Percentiles rank a stretch among this genome's conserved stretches.
These are phyloP conservation scores for Wickerhamiella spandovensis DNA, from an alignment of 805 yeast species.

Conservation along the genomic window DNA sequence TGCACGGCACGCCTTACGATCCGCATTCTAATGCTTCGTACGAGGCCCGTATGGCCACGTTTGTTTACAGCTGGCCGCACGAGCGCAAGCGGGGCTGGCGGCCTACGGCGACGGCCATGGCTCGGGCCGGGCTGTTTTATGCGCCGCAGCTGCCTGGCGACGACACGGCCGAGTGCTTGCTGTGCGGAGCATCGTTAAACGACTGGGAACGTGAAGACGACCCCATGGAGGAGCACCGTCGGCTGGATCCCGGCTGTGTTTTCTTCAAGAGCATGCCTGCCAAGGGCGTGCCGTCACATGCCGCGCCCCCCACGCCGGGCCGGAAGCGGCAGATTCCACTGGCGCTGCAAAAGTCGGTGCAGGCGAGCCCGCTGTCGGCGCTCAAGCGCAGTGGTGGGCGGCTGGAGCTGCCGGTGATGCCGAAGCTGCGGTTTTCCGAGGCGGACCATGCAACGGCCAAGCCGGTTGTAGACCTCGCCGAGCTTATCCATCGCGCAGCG, in stretches of 20 bases:
- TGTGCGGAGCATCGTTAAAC: conserved; percentile 49
- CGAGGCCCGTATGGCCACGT: conserved; percentile 23
- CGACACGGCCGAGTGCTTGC: conserved; percentile 48
- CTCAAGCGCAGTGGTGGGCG: not conserved
- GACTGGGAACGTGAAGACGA: conserved; percentile 63
- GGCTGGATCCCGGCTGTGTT: conserved; percentile 31
- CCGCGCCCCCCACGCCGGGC: not conserved
- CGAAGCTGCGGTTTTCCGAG: not conserved
- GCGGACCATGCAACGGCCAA: too few relatives aligned
- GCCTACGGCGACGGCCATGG: conserved; percentile 33
- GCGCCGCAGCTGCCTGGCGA: conserved; percentile 36
- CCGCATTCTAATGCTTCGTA: conserved; percentile 15
- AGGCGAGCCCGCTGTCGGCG: not conserved
- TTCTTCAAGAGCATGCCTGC: conserved; percentile 21
- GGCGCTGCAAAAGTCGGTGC: not conserved
- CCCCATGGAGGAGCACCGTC: conserved; percentile 46
- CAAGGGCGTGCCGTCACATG: not conserved
- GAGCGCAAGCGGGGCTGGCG: conserved; percentile 27
- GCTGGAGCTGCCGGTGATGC: not conserved
- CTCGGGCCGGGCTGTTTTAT: conserved; percentile 53
- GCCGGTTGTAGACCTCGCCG: too few relatives aligned
- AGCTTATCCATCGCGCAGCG: too few relatives aligned
- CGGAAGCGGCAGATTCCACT: not conserved
- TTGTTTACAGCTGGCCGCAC: conserved; percentile 35
- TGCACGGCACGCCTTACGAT: conserved; percentile 9